These are phyloP conservation scores for Talaromyces pinophilus DNA, from an alignment of 2,329 filamentous ascomycete genomes.

Conservation along the genomic window DNA sequence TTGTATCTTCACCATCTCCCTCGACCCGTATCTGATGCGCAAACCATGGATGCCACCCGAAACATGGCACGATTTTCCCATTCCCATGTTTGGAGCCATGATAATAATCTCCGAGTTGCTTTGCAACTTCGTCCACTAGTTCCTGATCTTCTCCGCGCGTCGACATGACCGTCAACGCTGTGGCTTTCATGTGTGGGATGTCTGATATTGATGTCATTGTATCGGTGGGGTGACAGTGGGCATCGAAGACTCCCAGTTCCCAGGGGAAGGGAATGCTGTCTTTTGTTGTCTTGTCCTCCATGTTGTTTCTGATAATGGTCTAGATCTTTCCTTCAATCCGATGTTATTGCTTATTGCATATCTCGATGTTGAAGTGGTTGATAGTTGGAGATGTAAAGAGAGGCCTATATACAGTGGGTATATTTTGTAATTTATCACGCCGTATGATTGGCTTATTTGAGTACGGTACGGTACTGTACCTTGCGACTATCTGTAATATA, in stretches of 20 bases:
- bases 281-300: not conserved
- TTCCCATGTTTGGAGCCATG: not conserved
- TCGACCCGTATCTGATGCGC: conserved; percentile 61
- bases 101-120: conserved; percentile 11
- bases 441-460: not conserved
- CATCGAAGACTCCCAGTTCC: conserved; percentile 63
- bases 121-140: conserved; percentile 55
- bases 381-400: not conserved
- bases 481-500: not conserved
- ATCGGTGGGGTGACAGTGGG: conserved; percentile 68
- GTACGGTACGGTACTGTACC: not conserved
- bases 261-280: conserved; percentile 54
- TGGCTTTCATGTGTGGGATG: conserved; percentile 60
- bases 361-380: not conserved
- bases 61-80: conserved; percentile 56
- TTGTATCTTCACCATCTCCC: conserved; percentile 14
- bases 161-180: conserved; percentile 63
- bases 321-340: not conserved
- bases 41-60: conserved; percentile 71
- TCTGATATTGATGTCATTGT: conserved; percentile 58
- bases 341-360: not conserved
- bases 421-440: not conserved
- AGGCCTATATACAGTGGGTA: not conserved
- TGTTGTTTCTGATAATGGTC: not conserved
- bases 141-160: conserved; percentile 63